Evolutionary conservation across 345 rosid species (phyloP).

Genomic region (Crucihimalaya himalaica): DNA sequence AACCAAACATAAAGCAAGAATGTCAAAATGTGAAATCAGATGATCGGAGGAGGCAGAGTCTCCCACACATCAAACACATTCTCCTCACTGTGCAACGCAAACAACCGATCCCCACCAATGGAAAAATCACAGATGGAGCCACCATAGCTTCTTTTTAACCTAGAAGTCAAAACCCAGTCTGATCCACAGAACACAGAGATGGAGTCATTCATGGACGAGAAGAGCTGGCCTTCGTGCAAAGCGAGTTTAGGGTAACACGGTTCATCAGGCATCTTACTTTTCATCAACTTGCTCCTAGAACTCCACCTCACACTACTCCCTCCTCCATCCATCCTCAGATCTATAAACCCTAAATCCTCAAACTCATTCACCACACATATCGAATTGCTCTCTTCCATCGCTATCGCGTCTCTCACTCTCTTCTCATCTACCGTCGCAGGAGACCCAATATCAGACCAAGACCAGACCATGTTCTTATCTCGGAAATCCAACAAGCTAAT

Average conservation of each 20-base stretch:
- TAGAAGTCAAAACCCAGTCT: constrained; percentile 83
- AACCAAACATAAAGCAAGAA: neutral
- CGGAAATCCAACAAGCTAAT: constrained; percentile 91
- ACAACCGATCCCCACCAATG: constrained; percentile 85
- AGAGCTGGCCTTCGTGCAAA: constrained; percentile 78
- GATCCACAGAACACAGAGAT: constrained; percentile 93
- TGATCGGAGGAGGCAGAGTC: constrained; percentile 68
- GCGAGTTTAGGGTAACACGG: constrained; percentile 93
- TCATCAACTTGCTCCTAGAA: constrained; percentile 84
- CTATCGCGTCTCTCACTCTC: constrained; percentile 90
- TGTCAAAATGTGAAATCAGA: constrained; percentile 43
- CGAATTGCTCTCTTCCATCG: constrained; percentile 82
- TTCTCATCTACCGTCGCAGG: constrained; percentile 63
- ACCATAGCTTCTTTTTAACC: constrained; percentile 75
- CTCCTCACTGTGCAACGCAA: constrained; percentile 90
- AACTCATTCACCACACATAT: constrained; percentile 95
- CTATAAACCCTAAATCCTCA: constrained; percentile 95
- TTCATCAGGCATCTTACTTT: constrained; percentile 86
- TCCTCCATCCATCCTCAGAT: constrained; percentile 65
- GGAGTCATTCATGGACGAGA: constrained; percentile 93
- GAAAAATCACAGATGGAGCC: constrained; percentile 93
- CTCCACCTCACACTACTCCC: constrained; percentile 80
- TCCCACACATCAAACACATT: constrained; percentile 98
- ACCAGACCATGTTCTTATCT: constrained; percentile 86
- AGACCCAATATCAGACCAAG: constrained; percentile 86